Percentiles rank a stretch among this genome's conserved stretches.
Conservation (phyloP, 2,329 filamentous ascomycete genomes). For the Polytolypa hystricis region DNA sequence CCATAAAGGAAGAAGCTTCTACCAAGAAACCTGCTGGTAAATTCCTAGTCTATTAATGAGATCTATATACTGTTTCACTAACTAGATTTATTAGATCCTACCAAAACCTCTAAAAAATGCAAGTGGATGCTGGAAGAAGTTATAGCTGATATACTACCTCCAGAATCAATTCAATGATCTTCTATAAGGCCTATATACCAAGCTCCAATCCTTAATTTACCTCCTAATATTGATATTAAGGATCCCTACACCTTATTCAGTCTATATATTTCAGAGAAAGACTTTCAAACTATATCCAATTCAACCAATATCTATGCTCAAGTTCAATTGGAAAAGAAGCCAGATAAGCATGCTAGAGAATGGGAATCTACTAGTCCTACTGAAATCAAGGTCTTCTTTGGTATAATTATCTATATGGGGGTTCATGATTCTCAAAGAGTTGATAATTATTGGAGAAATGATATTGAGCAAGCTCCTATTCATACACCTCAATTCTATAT, state of each 20-base stretch:
- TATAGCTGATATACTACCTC: not conserved
- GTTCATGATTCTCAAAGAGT: not conserved
- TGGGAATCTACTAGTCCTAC: not conserved
- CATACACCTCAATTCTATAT: not conserved
- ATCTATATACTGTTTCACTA: not conserved
- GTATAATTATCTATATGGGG: conserved; percentile 1
- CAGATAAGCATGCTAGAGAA: no score
- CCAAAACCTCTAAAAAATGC: not conserved
- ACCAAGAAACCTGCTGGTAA: no score
- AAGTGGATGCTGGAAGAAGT: not conserved
- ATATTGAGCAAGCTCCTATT: not conserved
- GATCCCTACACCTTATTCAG: not conserved
- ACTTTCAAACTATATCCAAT: not conserved
- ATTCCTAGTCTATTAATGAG: not conserved
- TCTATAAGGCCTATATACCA: not conserved
- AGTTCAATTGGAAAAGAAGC: not conserved
- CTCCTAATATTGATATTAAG: not conserved
- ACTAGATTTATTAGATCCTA: not conserved
- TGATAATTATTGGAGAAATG: conserved; percentile 1
- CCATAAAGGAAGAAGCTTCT: no score
- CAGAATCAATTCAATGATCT: not conserved
- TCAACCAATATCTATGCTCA: not conserved
- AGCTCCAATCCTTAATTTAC: not conserved
- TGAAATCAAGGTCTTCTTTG: conserved; percentile 1
- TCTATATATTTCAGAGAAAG: not conserved